Base-by-base conservation (phyloP, 2,329 filamentous ascomycete genomes). In the Ramularia collo-cygni region DNA sequence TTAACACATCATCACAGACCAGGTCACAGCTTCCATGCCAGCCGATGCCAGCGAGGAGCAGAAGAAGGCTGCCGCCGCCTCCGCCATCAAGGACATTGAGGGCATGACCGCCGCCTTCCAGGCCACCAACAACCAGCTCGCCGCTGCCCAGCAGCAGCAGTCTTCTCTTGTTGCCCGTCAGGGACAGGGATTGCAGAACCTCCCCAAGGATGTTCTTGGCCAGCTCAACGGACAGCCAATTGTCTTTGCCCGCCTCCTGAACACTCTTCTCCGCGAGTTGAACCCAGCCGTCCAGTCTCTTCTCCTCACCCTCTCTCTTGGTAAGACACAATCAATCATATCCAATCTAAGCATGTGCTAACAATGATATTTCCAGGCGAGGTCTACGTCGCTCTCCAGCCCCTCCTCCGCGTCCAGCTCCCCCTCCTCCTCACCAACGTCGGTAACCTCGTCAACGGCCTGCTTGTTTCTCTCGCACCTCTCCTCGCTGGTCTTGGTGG, bases 91-190 rank as follows among this genome's bases (percentile, higher is more conserved):
- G 4, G 28, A 42, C 21, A 42, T 49, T 38, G 41, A 42, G 39
- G 43, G 40, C 27, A 38, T 49, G 15, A 41, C 40, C 31, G 26
- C 37, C 21, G 46, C 46, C 32, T 28, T 49, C 44, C 40, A 43
- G 18, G 40, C 40, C n/a, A n/a, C n/a, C n/a, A n/a, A n/a, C n/a
- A n/a, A n/a, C n/a, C n/a, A n/a, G n/a, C n/a, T n/a, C n/a, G n/a
- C n/a, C n/a, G n/a, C n/a, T n/a, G n/a, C n/a, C n/a, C n/a, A n/a
- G n/a, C n/a, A n/a, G n/a, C n/a, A n/a, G n/a, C n/a, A n/a, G n/a
- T n/a, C n/a, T n/a, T n/a, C n/a, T n/a, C n/a, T n/a, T n/a, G 29
- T 15, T 14, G 13, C 29, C 13, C 29, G 29, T 16, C 29, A 31
- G 29, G 27, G 27, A 12, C 34, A 37, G 34, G 33, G 28, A 8